Evolutionary conservation across 2,329 filamentous ascomycete genomes (phyloP), one percentile per base, ranked within the genome.

Genomic region (Fusarium zealandicum): DNA sequence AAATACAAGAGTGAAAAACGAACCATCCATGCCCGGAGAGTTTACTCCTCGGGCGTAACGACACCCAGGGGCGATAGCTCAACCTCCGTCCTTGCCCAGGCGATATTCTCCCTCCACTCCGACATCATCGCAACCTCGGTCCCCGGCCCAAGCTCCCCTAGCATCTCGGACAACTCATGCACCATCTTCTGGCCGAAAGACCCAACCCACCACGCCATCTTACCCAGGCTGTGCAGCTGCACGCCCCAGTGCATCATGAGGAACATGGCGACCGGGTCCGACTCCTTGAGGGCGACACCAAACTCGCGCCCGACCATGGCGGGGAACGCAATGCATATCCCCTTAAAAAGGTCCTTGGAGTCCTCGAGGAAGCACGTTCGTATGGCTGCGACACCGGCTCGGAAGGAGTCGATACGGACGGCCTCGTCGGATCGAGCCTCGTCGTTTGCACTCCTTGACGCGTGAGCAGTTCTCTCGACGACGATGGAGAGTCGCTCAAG

Each of bases 181-280:
- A 67, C 65, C 58, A 67, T 63, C 41, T 38, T 56, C 17, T 47
- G 53, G 1, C 65, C 65, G n/a, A 67, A 59, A 0, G 61, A 57
- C 3, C 60, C 62, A 20, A 63, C 59, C 65, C 65, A 67, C 65
- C 65, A 67, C n/a, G 57, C 60, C n/a, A 54, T 39, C 30, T 56
- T 59, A 0, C 65, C 65, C 11, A 67, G 33, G 4, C 52, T 39
- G 7, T 70, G 54, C 11, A 76, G 57, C 45, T 75, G 62, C 14
- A 76, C 72, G 1, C 69, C 67, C 73, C 74, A 76, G 39, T 74
- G 71, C 65, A 75, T 64, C 46, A 75, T 54, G 3, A 76, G 63
- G 12, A 76, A 68, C 28, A 76, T 44, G 13, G 73, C 68, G 35
- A 76, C 64, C 0, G 73, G 74, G 18, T 76, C 72, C 9, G 56